These are phyloP conservation scores for Leccinum imitatum DNA, from an alignment of 768 basidiomycete genomes.

Conservation along the genomic window DNA sequence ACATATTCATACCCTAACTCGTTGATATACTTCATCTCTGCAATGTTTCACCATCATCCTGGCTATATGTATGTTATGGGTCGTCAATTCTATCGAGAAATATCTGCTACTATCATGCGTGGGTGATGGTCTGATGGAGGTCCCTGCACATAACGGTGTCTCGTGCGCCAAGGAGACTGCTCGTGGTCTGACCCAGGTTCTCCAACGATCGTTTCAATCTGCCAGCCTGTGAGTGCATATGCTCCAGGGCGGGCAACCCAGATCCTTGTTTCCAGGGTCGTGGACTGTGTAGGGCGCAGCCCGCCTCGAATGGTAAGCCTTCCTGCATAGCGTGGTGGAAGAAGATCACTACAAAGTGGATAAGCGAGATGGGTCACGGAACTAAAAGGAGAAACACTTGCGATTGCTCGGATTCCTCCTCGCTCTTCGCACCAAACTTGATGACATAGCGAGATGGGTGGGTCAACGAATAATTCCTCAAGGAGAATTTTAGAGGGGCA, in stretches of 20 bases:
- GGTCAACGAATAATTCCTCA: conserved; percentile 74
- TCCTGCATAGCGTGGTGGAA: conserved; percentile 61
- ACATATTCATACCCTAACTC: conserved; percentile 17
- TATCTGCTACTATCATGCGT: conserved; percentile 35
- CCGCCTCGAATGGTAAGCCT: conserved; percentile 63
- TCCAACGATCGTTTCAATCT: conserved; percentile 62
- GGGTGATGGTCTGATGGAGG: conserved; percentile 29
- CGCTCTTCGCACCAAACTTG: conserved; percentile 37
- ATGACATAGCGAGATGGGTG: conserved; percentile 59
- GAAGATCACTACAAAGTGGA: conserved; percentile 34
- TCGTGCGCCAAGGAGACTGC: conserved; percentile 32
- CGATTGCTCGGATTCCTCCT: conserved; percentile 23
- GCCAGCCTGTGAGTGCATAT: conserved; percentile 69
- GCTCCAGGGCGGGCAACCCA: conserved; percentile 64
- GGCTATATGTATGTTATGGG: conserved; percentile 11
- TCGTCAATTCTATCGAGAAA: conserved; percentile 12
- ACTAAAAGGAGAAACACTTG: conserved; percentile 10
- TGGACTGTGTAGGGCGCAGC: conserved; percentile 49
- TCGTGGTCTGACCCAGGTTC: conserved; percentile 27
- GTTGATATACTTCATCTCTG: not conserved
- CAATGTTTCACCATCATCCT: conserved; percentile 1
- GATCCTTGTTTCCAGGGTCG: conserved; percentile 47
- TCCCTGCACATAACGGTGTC: conserved; percentile 42
- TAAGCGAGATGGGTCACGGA: conserved; percentile 9
- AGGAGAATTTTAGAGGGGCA: conserved; percentile 49